Base-by-base conservation (phyloP, 352 stramenopile genomes). In the Pythium grandisporangium region DNA sequence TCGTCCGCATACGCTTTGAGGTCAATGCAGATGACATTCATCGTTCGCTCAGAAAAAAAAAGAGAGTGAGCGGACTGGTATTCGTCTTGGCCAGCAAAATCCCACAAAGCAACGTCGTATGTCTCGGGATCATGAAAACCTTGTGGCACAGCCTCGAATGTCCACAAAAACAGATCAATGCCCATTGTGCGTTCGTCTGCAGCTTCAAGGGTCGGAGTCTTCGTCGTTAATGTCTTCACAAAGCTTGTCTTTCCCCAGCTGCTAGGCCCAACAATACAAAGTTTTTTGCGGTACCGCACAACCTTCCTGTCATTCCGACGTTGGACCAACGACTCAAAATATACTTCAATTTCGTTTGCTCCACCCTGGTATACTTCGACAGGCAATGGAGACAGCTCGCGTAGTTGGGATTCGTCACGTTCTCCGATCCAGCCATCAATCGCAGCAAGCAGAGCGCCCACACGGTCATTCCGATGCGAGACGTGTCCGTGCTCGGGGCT, bases 21-120 rank as follows among this genome's bases (percentile, higher is more conserved):
- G 23, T 48, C 30, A 14, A 48, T 30, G 30, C 41, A 48, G 14
- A 48, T 23, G 19, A 30, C 10, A 30, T 48, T 38, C 4, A 43
- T n/a, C 6, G 33, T 38, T 10, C 33, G 33, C n/a, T 38, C 19
- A 11, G 33, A 38, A 20, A 20, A 38, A 17, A 38, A 38, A 1
- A 38, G n/a, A n/a, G 10, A 19, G 33, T 38, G 33, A n/a, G 16
- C 33, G 33, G 33, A 20, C n/a, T 17, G 33, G n/a, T 38, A 38
- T 16, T 38, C 33, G 33, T 38, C 33, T 20, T 38, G 33, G 11
- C 33, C 33, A 20, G 33, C 33, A 17, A 38, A 38, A 38, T 38
- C 33, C 33, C 33, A 38, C 8, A 38, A 20, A 11, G 33, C 11
- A 11, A 38, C 33, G 11, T 10, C 7, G 16, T 38, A 38, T 20